Percentiles rank a stretch among this genome's conserved stretches.
phyloP scores from a whole-genome alignment of 2,329 filamentous ascomycete genomes.

The Penicillium sp. region DNA sequence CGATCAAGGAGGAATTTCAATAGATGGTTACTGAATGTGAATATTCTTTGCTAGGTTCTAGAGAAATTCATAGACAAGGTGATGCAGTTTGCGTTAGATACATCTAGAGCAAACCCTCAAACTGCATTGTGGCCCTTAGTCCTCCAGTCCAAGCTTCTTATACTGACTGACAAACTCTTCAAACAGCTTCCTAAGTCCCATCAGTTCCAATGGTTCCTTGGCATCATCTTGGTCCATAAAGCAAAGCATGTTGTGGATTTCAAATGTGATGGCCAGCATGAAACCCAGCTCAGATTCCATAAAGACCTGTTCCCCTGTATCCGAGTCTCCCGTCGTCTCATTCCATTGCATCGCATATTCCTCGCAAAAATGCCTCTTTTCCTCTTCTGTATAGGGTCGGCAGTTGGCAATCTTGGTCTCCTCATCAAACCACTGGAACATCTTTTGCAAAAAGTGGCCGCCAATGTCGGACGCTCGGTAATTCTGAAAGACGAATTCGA shows the following conservation, averaged over 20 bases:
- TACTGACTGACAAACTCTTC: slow-evolving; percentile 21
- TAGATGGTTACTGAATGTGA: not conserved
- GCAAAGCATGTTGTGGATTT: slow-evolving; percentile 25
- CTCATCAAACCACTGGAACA: slow-evolving; percentile 26
- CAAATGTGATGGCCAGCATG: slow-evolving; percentile 22
- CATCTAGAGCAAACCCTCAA: too few relatives aligned
- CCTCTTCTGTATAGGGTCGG: slow-evolving; percentile 18
- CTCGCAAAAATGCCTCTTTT: slow-evolving; percentile 23
- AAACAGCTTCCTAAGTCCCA: slow-evolving; percentile 21
- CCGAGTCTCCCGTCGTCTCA: slow-evolving; percentile 19
- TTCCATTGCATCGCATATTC: slow-evolving; percentile 25
- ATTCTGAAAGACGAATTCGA: slow-evolving; percentile 24
- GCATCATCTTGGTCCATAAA: slow-evolving; percentile 20
- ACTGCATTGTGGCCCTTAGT: not conserved
- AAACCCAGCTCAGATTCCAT: slow-evolving; percentile 20
- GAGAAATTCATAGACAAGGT: not conserved
- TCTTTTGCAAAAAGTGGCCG: slow-evolving; percentile 26
- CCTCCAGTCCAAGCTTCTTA: slow-evolving; percentile 10
- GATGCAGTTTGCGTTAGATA: not conserved
- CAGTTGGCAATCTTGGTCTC: slow-evolving; percentile 19
- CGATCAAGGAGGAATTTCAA: not conserved
- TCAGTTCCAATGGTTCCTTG: slow-evolving; percentile 18
- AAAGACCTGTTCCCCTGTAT: slow-evolving; percentile 22
- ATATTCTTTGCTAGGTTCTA: not conserved
- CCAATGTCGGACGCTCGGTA: slow-evolving; percentile 24